phyloP scores from a whole-genome alignment of 2,329 filamentous ascomycete genomes.

The Aspergillaceae sp. region DNA sequence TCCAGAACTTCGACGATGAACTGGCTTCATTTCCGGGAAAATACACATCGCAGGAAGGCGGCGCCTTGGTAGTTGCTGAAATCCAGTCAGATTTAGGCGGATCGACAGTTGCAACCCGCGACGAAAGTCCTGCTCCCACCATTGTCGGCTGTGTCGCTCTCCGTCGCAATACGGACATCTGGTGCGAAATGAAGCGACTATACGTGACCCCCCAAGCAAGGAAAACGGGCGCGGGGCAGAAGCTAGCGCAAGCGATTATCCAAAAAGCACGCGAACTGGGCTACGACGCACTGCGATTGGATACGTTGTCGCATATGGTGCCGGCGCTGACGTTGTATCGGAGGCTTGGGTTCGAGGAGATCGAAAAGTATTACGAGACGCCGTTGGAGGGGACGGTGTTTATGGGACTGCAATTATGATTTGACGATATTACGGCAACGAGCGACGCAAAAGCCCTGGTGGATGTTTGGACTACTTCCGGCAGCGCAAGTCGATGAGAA shows the following conservation, averaged over 20 bases:
- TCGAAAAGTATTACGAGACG: constrained; percentile 48
- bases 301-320: constrained; percentile 48
- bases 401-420: constrained; percentile 24
- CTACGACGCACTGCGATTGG: constrained; percentile 47
- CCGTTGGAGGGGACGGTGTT: constrained; percentile 48
- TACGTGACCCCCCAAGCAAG: constrained; percentile 44
- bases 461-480: constrained; percentile 58
- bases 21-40: constrained; percentile 47
- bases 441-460: constrained; percentile 37
- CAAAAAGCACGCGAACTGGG: constrained; percentile 38
- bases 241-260: constrained; percentile 40
- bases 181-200: constrained; percentile 51
- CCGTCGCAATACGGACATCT: constrained; percentile 23
- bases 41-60: constrained; percentile 40
- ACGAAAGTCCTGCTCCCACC: constrained; percentile 5
- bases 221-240: constrained; percentile 42
- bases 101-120: constrained; percentile 6
- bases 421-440: no score
- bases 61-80: constrained; percentile 43
- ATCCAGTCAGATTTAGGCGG: background rate
- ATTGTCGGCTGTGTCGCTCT: constrained; percentile 45
- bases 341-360: constrained; percentile 44
- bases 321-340: constrained; percentile 44
- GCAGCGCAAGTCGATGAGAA: constrained; percentile 35
- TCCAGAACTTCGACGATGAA: constrained; percentile 49